Evolutionary conservation across 2,329 filamentous ascomycete species (phyloP).

Genomic region (Paracorniculantispora psalliotae): DNA sequence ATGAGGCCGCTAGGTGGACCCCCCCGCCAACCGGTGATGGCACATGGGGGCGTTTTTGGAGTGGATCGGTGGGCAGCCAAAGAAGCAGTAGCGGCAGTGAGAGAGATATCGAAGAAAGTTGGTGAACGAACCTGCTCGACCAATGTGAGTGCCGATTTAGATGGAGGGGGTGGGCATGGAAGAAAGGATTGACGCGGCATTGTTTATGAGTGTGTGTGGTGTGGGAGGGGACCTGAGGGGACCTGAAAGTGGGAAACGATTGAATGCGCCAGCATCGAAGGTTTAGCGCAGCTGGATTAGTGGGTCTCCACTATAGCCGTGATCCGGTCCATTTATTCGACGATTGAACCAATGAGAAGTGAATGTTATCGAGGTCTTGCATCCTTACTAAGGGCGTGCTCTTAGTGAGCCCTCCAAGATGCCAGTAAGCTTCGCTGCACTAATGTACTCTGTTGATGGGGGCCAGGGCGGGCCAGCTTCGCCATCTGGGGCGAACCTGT

Average conservation of each 20-base stretch:
- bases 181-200: not conserved
- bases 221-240: too few relatives aligned
- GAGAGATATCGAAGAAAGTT: not conserved
- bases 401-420: not conserved
- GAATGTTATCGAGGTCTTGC: not conserved
- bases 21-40: not conserved
- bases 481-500: not conserved
- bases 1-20: not conserved
- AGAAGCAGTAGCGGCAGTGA: not conserved
- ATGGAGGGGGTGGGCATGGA: not conserved
- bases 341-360: not conserved
- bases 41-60: not conserved
- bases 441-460: not conserved
- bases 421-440: too few relatives aligned
- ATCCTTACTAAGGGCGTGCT: not conserved
- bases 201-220: too few relatives aligned
- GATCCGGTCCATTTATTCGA: not conserved
- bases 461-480: not conserved
- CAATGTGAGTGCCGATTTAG: not conserved
- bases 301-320: not conserved
- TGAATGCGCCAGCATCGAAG: not conserved
- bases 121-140: not conserved
- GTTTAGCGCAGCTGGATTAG: not conserved
- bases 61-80: not conserved
- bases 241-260: not conserved